These are phyloP conservation scores for Glycine latifolia DNA, from an alignment of 306 rosid species.

Conservation along the genomic window DNA sequence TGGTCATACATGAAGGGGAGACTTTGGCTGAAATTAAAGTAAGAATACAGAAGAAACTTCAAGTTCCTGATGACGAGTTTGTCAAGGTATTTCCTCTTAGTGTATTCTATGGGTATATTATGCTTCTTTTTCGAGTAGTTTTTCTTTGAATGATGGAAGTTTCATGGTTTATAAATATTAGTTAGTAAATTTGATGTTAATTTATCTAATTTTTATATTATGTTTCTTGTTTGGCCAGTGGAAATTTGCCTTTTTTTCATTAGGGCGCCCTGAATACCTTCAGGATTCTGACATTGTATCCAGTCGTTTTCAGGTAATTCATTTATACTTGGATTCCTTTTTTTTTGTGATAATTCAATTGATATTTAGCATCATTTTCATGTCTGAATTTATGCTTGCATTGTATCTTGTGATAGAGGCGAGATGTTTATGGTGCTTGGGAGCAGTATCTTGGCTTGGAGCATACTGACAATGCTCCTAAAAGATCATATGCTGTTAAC, in stretches of 20 bases:
- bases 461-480: slow-evolving; percentile 89
- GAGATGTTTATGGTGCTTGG: slow-evolving; percentile 96
- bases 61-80: slow-evolving; percentile 89
- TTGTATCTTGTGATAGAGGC: slow-evolving; percentile 63
- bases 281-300: slow-evolving; percentile 82
- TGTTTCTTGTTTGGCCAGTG: slow-evolving; percentile 62
- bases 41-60: slow-evolving; percentile 79
- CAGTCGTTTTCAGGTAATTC: slow-evolving; percentile 80
- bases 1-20: slow-evolving; percentile 90
- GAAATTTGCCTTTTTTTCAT: slow-evolving; percentile 89
- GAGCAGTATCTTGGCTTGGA: slow-evolving; percentile 97
- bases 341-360: slow-evolving; percentile 8
- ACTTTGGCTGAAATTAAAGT: slow-evolving; percentile 73
- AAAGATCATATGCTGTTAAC: slow-evolving; percentile 78
- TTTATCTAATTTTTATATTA: slow-evolving; percentile 19
- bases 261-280: slow-evolving; percentile 94
- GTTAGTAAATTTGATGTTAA: slow-evolving; percentile 1
- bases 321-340: not conserved
- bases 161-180: not conserved
- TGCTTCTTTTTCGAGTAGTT: slow-evolving; percentile 21
- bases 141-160: slow-evolving; percentile 39
- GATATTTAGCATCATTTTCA: not conserved
- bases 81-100: slow-evolving; percentile 63
- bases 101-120: slow-evolving; percentile 7
- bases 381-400: slow-evolving; percentile 25